A percentile compares a stretch with the other conserved stretches of the same genome.
These are phyloP conservation scores for Acorus calamus DNA, from an alignment of 106 monocot genomes.

Conservation along the genomic window DNA sequence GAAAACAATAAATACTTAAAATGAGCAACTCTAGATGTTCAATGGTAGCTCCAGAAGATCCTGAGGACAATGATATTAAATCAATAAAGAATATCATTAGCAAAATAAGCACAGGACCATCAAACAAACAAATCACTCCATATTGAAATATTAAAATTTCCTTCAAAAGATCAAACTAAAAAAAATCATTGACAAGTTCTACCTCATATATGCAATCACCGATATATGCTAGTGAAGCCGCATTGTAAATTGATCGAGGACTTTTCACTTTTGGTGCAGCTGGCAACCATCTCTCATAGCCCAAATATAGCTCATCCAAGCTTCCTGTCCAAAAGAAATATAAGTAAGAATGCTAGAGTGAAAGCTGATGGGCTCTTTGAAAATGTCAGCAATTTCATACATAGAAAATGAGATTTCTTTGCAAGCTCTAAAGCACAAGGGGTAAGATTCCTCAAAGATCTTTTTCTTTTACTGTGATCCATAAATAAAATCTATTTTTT, in stretches of 20 bases:
- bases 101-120: too few relatives aligned
- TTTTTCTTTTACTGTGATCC: too few relatives aligned
- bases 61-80: too few relatives aligned
- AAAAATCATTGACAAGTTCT: neutral
- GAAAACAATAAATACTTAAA: too few relatives aligned
- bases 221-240: slow-evolving; percentile 79
- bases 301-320: slow-evolving; percentile 42
- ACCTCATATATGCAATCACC: slow-evolving; percentile 99
- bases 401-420: neutral
- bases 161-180: neutral
- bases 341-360: neutral
- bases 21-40: too few relatives aligned
- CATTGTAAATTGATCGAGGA: slow-evolving; percentile 79
- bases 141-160: neutral
- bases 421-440: too few relatives aligned
- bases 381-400: neutral
- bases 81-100: too few relatives aligned
- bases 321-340: slow-evolving; percentile 17
- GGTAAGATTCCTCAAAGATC: too few relatives aligned
- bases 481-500: too few relatives aligned
- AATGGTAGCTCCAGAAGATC: too few relatives aligned
- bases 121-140: too few relatives aligned
- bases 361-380: neutral
- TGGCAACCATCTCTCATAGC: slow-evolving; percentile 84
- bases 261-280: slow-evolving; percentile 77